A percentile compares a stretch with the other conserved stretches of the same genome.
phyloP scores from a whole-genome alignment of 768 basidiomycete species.

The Amanita inopinata region DNA sequence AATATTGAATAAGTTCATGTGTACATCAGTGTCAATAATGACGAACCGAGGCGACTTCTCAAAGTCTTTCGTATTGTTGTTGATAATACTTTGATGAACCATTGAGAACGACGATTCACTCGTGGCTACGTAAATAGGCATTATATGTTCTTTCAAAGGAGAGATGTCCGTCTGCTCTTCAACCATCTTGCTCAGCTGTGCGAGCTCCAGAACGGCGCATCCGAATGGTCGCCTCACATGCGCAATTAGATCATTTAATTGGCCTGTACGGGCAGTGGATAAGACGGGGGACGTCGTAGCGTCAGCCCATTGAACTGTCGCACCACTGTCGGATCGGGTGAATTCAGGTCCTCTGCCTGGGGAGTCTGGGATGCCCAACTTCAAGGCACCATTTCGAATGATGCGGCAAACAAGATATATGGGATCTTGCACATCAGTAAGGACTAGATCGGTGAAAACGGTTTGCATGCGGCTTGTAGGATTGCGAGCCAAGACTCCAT shows the following conservation, averaged over 20 bases:
- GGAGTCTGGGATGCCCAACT: slow-evolving; percentile 50
- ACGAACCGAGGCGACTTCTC: slow-evolving; percentile 73
- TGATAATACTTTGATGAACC: slow-evolving; percentile 92
- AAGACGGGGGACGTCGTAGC: neutral
- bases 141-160: slow-evolving; percentile 62
- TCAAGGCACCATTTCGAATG: slow-evolving; percentile 79
- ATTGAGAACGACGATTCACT: slow-evolving; percentile 85
- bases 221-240: slow-evolving; percentile 85
- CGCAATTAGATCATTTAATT: slow-evolving; percentile 24
- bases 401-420: slow-evolving; percentile 88
- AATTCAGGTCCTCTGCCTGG: slow-evolving; percentile 44
- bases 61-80: slow-evolving; percentile 64
- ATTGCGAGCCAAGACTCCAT: slow-evolving; percentile 79
- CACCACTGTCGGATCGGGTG: slow-evolving; percentile 23
- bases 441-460: slow-evolving; percentile 82
- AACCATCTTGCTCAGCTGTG: slow-evolving; percentile 60
- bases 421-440: slow-evolving; percentile 76
- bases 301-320: slow-evolving; percentile 16
- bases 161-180: slow-evolving; percentile 56
- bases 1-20: slow-evolving; percentile 8
- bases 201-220: slow-evolving; percentile 87
- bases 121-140: slow-evolving; percentile 80
- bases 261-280: slow-evolving; percentile 14
- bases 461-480: slow-evolving; percentile 71
- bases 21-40: neutral